Evolutionary conservation across 441 rosid genomes (phyloP).

Genomic region (Breynia disticha): DNA sequence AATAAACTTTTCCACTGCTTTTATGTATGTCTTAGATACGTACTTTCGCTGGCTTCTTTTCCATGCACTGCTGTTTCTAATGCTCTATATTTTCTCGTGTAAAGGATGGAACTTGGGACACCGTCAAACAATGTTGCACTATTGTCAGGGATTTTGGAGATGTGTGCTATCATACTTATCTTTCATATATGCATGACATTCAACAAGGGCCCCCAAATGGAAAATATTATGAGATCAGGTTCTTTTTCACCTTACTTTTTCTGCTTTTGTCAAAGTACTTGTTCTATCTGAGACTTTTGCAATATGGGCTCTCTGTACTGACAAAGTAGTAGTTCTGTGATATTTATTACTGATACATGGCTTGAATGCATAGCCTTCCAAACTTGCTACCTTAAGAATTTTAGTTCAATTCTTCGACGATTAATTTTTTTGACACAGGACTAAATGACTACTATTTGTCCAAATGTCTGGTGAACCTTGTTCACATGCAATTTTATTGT

Average conservation of each 20-base stretch:
- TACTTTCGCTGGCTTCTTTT: conserved; percentile 1
- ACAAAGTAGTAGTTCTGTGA: too few species aligned
- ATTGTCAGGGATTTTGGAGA: conserved; percentile 61
- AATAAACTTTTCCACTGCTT: conserved; percentile 56
- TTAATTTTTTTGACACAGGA: neutral
- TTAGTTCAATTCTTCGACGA: neutral
- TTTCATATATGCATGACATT: conserved; percentile 66
- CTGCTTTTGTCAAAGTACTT: neutral
- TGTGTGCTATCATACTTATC: conserved; percentile 68
- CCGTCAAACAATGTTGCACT: conserved; percentile 52
- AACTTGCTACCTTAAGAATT: too few species aligned
- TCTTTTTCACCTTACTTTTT: conserved; percentile 5
- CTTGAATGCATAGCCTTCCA: too few species aligned
- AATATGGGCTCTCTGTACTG: too few species aligned
- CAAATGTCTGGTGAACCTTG: neutral
- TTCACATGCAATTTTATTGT: conserved; percentile 5
- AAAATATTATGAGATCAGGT: conserved; percentile 84
- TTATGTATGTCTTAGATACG: conserved; percentile 38
- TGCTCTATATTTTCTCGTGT: conserved; percentile 6
- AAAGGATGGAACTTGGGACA: conserved; percentile 95
- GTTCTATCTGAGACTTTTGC: neutral
- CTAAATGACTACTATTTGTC: neutral
- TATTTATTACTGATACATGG: too few species aligned
- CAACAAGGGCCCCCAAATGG: conserved; percentile 31
- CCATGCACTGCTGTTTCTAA: neutral